phyloP scores from a whole-genome alignment of 2,329 filamentous ascomycete genomes.

The Fusarium cicatricum region DNA sequence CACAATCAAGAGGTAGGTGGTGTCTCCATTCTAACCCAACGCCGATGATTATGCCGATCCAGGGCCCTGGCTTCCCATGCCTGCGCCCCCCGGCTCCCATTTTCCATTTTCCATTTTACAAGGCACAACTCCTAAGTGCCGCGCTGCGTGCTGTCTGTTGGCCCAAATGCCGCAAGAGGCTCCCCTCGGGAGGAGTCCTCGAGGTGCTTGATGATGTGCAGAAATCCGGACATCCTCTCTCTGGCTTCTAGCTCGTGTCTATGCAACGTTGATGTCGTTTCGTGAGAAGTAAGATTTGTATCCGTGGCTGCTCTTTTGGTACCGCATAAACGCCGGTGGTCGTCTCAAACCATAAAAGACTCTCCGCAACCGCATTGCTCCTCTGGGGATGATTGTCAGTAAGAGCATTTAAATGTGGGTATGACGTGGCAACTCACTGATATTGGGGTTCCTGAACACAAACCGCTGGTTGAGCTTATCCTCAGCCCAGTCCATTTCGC shows the following conservation, averaged over 20 bases:
- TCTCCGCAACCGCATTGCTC: slow-evolving; percentile 96
- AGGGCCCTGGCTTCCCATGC: slow-evolving; percentile 8
- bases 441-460: slow-evolving; percentile 96
- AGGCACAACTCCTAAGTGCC: slow-evolving; percentile 22
- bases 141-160: slow-evolving; percentile 25
- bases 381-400: slow-evolving; percentile 65
- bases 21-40: slow-evolving; percentile 40
- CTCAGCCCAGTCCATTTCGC: slow-evolving; percentile 99
- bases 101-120: slow-evolving; percentile 37
- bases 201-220: slow-evolving; percentile 5
- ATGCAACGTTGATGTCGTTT: slow-evolving; percentile 23
- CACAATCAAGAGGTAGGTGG: slow-evolving; percentile 16
- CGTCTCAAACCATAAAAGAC: slow-evolving; percentile 81
- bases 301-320: not conserved
- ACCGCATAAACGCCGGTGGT: not conserved
- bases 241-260: slow-evolving; percentile 4
- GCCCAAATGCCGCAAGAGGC: not conserved
- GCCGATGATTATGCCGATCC: slow-evolving; percentile 38
- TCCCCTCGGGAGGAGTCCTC: not conserved
- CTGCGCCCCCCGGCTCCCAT: slow-evolving; percentile 12
- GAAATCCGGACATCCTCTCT: not conserved
- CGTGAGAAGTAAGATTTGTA: slow-evolving; percentile 12
- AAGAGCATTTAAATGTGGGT: not conserved
- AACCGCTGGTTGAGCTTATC: slow-evolving; percentile 93
- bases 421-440: slow-evolving; percentile 74